Evolutionary conservation across 2,329 filamentous ascomycete genomes (phyloP), one percentile per base, ranked within the genome.

Genomic region (Fusarium metavorans): DNA sequence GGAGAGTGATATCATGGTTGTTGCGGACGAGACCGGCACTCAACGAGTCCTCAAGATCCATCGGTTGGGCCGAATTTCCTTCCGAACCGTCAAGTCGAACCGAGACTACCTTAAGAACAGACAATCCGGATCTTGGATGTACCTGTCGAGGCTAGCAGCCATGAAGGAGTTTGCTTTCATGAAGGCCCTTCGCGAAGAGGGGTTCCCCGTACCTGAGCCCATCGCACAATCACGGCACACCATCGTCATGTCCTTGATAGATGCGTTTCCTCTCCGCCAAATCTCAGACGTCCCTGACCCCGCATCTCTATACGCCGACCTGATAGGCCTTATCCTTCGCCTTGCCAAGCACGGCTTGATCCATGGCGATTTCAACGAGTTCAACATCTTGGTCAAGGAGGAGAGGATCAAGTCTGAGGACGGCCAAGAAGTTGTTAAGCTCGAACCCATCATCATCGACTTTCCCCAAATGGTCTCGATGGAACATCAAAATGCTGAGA

Each of bases 391-490:
- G 37, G 92, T 99, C 81, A 95, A 97, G 81, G 96, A 98, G 82
- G 90, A 88, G 65, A 86, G 81, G 64, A 76, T 77, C 4, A 80
- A 76, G 10, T 82, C 84, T 7, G 83, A 87, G 8, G 80, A 87
- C 77, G 81, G 82, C 3, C 73, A 82, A 48, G 84, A 87, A 77
- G 68, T 80, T 0, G 75, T 93, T 64, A 79, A 76, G 18, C 85
- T 97, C 30, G 91, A 90, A 8, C 97, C 97, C 1, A 90, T 98
- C 64, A 86, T 99, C 54, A 99, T 99, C 78, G 97, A 99, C 85
- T 99, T 99, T 80, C 97, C 97, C 0, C 97, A 99, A 82, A 98
- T 98, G 93, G 91, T 99, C 3, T 98, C 96, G 1, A 95, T 98
- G 81, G 95, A 98, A 77, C 97, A 99, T 81, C 84, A 88, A 39